Evolutionary conservation across 352 stramenopile species (phyloP).

Genomic region (Pythium sp.): DNA sequence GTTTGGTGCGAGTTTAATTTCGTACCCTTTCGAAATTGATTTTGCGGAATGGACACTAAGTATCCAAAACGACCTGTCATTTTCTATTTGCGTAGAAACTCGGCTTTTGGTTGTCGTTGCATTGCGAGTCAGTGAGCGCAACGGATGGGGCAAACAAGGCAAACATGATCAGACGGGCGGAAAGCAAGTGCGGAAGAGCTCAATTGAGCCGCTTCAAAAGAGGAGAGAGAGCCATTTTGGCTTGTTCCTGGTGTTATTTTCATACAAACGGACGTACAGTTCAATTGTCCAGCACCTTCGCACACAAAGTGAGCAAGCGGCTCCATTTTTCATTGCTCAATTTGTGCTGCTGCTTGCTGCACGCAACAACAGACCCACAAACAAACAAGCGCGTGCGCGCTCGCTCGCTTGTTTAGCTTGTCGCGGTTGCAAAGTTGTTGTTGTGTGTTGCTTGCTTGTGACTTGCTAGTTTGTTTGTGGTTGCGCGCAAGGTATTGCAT

Average conservation of each 20-base stretch:
- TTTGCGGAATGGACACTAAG: no score
- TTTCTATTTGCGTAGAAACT: constrained; percentile 4
- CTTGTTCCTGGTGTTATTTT: background rate
- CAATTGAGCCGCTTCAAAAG: background rate
- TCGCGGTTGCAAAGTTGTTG: background rate
- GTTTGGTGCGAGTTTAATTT: background rate
- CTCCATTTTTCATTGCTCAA: constrained; percentile 1
- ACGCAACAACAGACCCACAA: background rate
- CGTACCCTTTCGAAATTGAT: background rate
- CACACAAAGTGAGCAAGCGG: background rate
- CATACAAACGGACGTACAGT: constrained; percentile 3
- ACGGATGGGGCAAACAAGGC: background rate
- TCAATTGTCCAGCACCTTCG: constrained; percentile 3
- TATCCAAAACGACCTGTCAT: background rate
- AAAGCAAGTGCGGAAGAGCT: background rate
- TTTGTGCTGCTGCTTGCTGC: background rate
- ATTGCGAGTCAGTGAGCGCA: constrained; percentile 2
- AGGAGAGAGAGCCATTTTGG: constrained; percentile 1
- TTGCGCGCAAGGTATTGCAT: background rate
- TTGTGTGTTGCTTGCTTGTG: background rate
- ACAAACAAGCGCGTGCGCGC: background rate
- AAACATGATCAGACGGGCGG: background rate
- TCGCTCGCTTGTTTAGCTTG: background rate
- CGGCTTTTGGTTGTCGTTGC: background rate
- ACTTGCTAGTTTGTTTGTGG: background rate